A percentile compares a stretch with the other conserved stretches of the same genome.
These are phyloP conservation scores for Verticillium alfalfae DNA, from an alignment of 2,329 filamentous ascomycete genomes.

Conservation along the genomic window DNA sequence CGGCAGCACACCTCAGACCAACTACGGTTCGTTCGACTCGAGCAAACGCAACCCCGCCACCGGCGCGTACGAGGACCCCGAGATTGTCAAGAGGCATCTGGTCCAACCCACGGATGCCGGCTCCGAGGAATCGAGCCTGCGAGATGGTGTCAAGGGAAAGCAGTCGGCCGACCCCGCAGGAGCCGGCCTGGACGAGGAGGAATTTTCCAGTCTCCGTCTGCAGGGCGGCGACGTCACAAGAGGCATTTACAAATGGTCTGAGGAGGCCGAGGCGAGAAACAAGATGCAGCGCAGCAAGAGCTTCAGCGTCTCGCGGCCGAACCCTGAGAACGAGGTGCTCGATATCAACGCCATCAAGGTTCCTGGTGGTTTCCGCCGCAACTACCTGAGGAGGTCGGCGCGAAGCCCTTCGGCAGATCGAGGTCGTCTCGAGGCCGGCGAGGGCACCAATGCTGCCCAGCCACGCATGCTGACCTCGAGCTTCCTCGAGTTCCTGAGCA, in stretches of 20 bases:
- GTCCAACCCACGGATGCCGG: slow-evolving; percentile 59
- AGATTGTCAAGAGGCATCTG: slow-evolving; percentile 84
- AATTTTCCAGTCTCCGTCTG: slow-evolving; percentile 88
- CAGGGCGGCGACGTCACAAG: slow-evolving; percentile 94
- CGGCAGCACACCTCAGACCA: slow-evolving; percentile 52
- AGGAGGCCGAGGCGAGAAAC: slow-evolving; percentile 70
- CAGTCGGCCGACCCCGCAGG: slow-evolving; percentile 34
- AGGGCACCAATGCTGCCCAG: slow-evolving; percentile 29
- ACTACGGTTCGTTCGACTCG: slow-evolving; percentile 82
- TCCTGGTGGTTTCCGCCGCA: slow-evolving; percentile 87
- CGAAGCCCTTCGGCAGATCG: slow-evolving; percentile 48
- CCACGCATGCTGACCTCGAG: slow-evolving; percentile 77
- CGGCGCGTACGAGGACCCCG: slow-evolving; percentile 73
- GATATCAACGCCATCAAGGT: slow-evolving; percentile 90
- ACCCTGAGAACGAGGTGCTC: slow-evolving; percentile 72
- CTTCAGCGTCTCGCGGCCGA: slow-evolving; percentile 71
- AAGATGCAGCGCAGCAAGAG: slow-evolving; percentile 78
- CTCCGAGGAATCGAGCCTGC: slow-evolving; percentile 39
- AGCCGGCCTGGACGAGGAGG: slow-evolving; percentile 55
- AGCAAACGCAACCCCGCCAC: slow-evolving; percentile 49
- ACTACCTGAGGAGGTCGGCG: slow-evolving; percentile 76
- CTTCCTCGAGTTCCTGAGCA: slow-evolving; percentile 90
- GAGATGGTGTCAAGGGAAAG: slow-evolving; percentile 48
- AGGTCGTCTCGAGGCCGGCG: slow-evolving; percentile 31
- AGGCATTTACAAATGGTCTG: slow-evolving; percentile 94